Percentiles rank a stretch among this genome's conserved stretches.
Conservation (phyloP, 2,329 filamentous ascomycete genomes). For the Ophiocordyceps polyrhachis-furcata region DNA sequence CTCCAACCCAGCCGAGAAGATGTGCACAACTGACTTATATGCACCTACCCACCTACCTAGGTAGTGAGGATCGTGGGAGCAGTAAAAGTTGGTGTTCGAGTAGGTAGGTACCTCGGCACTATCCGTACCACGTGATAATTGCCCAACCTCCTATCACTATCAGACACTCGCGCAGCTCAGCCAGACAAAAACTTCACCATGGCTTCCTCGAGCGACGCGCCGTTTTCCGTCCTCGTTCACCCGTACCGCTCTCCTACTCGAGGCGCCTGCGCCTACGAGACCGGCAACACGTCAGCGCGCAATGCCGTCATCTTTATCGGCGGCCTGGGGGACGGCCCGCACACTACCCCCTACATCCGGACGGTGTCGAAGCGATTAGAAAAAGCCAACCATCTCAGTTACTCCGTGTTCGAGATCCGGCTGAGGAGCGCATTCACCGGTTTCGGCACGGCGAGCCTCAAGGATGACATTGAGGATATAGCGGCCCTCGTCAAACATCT, state of each 20-base stretch:
- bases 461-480: conserved; percentile 34
- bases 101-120: too few species aligned
- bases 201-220: conserved; percentile 7
- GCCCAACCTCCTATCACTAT: too few species aligned
- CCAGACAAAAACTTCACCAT: conserved; percentile 5
- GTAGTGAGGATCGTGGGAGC: too few species aligned
- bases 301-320: conserved; percentile 53
- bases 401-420: conserved; percentile 37
- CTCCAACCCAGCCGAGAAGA: too few species aligned
- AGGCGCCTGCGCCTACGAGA: conserved; percentile 27
- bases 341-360: conserved; percentile 40
- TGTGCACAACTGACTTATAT: too few species aligned
- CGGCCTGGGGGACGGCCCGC: conserved; percentile 50
- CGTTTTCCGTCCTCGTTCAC: conserved; percentile 27
- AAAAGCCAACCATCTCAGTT: conserved; percentile 18
- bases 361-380: conserved; percentile 25
- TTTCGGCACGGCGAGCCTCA: conserved; percentile 30
- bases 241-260: conserved; percentile 22
- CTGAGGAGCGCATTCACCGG: conserved; percentile 34
- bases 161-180: too few species aligned
- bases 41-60: too few species aligned
- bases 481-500: conserved; percentile 33
- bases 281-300: conserved; percentile 18
- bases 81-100: too few species aligned
- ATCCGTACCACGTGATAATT: too few species aligned